Evolutionary conservation across 83 land plant species (phyloP).

Genomic region (Diphasiastrum complanatum): DNA sequence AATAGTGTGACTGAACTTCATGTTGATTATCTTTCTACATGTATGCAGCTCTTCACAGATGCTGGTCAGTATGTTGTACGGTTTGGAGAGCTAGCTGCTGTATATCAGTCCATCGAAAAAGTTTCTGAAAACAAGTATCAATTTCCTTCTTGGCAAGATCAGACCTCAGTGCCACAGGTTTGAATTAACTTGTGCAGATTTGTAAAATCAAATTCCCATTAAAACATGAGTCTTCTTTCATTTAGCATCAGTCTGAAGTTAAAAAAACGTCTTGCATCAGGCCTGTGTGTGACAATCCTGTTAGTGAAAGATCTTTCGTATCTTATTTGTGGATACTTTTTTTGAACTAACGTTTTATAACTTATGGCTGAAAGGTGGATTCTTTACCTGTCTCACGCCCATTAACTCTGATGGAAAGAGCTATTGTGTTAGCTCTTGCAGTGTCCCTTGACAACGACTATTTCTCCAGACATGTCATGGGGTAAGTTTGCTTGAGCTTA

Average conservation of each 20-base stretch:
- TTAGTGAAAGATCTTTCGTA: no score
- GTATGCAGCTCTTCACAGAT: slow-evolving; percentile 84
- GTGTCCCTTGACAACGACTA: slow-evolving; percentile 89
- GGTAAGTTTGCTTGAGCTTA: no score
- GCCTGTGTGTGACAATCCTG: no score
- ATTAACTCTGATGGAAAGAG: slow-evolving; percentile 71
- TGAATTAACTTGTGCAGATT: no score
- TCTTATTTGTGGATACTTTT: no score
- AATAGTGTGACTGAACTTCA: background rate
- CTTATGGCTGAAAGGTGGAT: slow-evolving; percentile 38
- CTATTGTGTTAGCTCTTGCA: slow-evolving; percentile 79
- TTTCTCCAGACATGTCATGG: slow-evolving; percentile 85
- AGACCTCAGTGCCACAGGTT: background rate
- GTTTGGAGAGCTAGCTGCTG: slow-evolving; percentile 52
- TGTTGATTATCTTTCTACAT: background rate
- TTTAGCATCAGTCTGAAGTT: no score
- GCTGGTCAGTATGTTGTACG: slow-evolving; percentile 94
- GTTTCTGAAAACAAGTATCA: background rate
- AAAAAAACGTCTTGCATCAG: no score
- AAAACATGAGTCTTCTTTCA: no score
- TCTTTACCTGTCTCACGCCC: slow-evolving; percentile 56
- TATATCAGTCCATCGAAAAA: background rate
- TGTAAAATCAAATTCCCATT: no score
- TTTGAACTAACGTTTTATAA: slow-evolving; percentile 8
- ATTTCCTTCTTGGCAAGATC: background rate